Evolutionary conservation across 1,284 basidiomycete species (phyloP).

Genomic region (Ganoderma leucocontextum): DNA sequence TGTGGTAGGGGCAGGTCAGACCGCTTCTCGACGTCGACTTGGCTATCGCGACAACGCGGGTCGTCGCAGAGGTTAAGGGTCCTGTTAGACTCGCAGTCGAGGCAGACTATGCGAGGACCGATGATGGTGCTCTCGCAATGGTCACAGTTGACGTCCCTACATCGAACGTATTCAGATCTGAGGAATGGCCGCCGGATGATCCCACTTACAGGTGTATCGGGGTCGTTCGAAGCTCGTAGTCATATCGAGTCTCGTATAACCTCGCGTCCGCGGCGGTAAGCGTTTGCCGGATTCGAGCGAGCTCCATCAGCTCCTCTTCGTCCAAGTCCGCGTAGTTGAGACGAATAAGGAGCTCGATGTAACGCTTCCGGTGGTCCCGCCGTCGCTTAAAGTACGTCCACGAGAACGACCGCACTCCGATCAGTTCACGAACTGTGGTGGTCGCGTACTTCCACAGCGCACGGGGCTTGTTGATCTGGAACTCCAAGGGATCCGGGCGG

Average conservation of each 20-base stretch:
- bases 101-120: slow-evolving; percentile 19
- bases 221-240: slow-evolving; percentile 23
- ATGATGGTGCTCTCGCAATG: slow-evolving; percentile 25
- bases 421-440: slow-evolving; percentile 19
- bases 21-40: slow-evolving; percentile 14
- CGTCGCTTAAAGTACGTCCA: slow-evolving; percentile 21
- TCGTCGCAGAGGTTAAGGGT: slow-evolving; percentile 23
- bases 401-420: slow-evolving; percentile 8
- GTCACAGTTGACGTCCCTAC: slow-evolving; percentile 18
- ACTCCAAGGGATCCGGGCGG: slow-evolving; percentile 23
- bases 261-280: slow-evolving; percentile 22
- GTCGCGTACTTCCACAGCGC: slow-evolving; percentile 30
- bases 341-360: slow-evolving; percentile 19
- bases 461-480: slow-evolving; percentile 16
- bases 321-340: slow-evolving; percentile 14
- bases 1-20: slow-evolving; percentile 13
- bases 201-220: slow-evolving; percentile 23
- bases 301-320: slow-evolving; percentile 14
- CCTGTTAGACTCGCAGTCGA: slow-evolving; percentile 19
- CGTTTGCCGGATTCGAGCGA: slow-evolving; percentile 12
- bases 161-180: not conserved
- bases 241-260: slow-evolving; percentile 21
- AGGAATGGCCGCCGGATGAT: not conserved
- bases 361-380: slow-evolving; percentile 15
- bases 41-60: slow-evolving; percentile 15